Evolutionary conservation across 345 rosid species (phyloP).

Genomic region (Eutrema heterophyllum): DNA sequence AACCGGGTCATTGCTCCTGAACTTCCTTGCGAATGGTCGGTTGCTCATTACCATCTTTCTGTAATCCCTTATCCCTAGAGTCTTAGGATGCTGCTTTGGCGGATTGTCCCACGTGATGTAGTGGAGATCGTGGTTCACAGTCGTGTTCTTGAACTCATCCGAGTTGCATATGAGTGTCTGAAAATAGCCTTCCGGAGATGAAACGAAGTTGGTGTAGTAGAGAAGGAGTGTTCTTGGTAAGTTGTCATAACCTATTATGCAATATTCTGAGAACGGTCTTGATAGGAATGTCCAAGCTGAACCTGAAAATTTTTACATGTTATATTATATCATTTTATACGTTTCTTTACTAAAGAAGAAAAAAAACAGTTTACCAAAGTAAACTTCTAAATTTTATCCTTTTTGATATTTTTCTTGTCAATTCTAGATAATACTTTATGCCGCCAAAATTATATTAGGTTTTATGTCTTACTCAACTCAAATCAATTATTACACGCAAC

Average conservation of each 20-base stretch:
- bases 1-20: constrained; percentile 63
- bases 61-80: constrained; percentile 55
- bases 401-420: neutral
- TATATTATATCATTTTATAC: neutral
- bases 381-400: neutral
- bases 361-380: constrained; percentile 3
- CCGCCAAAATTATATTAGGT: neutral
- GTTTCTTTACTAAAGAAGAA: neutral
- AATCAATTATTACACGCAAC: constrained; percentile 1
- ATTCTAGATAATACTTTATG: neutral
- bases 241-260: constrained; percentile 84
- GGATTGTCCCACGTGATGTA: constrained; percentile 93
- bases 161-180: constrained; percentile 93
- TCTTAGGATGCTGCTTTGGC: constrained; percentile 86
- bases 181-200: constrained; percentile 90
- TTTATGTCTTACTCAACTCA: neutral
- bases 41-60: constrained; percentile 63
- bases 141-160: constrained; percentile 63
- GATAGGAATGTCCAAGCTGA: constrained; percentile 96
- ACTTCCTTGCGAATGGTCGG: constrained; percentile 87
- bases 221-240: constrained; percentile 85
- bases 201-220: constrained; percentile 84
- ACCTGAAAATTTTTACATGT: constrained; percentile 39
- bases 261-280: constrained; percentile 76
- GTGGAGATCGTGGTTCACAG: constrained; percentile 85